These are phyloP conservation scores for Chloromonas sp. DNA, from an alignment of 163 green algal species.

Conservation along the genomic window DNA sequence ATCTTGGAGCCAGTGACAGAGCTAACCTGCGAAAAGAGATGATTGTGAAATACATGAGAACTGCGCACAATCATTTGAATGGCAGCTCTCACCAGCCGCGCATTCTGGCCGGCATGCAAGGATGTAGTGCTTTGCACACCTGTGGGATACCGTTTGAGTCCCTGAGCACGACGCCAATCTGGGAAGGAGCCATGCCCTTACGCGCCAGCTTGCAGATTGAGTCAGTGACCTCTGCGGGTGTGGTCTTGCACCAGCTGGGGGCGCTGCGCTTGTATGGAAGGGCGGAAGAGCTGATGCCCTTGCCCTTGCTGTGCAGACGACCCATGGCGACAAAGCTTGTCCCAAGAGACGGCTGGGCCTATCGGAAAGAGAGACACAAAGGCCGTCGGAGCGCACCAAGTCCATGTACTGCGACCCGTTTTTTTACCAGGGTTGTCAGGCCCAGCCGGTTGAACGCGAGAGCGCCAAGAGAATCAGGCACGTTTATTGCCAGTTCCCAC, in stretches of 20 bases:
- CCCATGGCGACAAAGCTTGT: conserved; percentile 59
- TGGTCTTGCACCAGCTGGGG: conserved; percentile 92
- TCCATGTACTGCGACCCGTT: background rate
- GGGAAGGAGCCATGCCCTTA: conserved; percentile 96
- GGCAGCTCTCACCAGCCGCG: no score
- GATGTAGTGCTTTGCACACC: conserved; percentile 11
- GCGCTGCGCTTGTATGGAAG: conserved; percentile 92
- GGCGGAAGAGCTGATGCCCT: conserved; percentile 83
- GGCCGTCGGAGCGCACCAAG: background rate
- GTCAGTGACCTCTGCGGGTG: conserved; percentile 68
- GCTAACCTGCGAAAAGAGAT: conserved; percentile 45
- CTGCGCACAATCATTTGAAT: no score
- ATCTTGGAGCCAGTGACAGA: conserved; percentile 93
- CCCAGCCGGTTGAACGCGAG: no score
- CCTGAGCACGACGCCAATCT: conserved; percentile 96
- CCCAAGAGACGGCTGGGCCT: conserved; percentile 12
- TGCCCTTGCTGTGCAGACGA: conserved; percentile 81
- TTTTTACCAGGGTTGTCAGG: background rate
- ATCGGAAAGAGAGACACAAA: background rate
- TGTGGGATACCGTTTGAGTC: conserved; percentile 90
- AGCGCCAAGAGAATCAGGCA: no score
- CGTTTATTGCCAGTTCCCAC: no score
- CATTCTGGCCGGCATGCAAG: background rate
- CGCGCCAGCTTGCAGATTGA: conserved; percentile 95
- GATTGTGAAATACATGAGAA: no score